Evolutionary conservation across 495 filamentous ascomycete species (phyloP).

Genomic region (Aspergillus panamensis): DNA sequence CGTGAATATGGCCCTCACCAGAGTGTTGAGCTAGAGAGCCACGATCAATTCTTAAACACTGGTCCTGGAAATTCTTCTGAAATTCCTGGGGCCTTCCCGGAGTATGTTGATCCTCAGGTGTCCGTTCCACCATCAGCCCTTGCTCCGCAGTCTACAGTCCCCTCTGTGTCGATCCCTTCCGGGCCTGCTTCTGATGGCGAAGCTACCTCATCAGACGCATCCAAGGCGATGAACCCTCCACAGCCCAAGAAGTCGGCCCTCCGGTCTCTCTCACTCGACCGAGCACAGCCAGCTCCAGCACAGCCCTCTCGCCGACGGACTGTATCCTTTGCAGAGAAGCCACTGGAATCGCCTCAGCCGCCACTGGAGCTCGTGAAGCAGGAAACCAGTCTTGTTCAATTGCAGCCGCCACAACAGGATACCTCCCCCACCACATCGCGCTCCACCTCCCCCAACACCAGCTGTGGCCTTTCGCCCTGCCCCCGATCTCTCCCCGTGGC

Average conservation of each 20-base stretch:
- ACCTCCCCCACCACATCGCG: slow-evolving; percentile 13
- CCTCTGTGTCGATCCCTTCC: not conserved
- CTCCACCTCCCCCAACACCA: slow-evolving; percentile 20
- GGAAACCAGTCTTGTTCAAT: slow-evolving; percentile 7
- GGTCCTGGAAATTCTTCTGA: not conserved
- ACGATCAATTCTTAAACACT: not conserved
- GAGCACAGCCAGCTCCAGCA: slow-evolving; percentile 4
- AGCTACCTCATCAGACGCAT: not conserved
- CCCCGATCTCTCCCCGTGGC: slow-evolving; percentile 47
- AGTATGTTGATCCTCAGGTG: not conserved
- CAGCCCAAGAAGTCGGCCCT: slow-evolving; percentile 10
- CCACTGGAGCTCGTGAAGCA: slow-evolving; percentile 6
- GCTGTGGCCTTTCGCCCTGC: slow-evolving; percentile 49
- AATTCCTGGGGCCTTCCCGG: not conserved
- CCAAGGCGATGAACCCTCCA: not conserved
- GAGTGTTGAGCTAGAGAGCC: slow-evolving; percentile 1
- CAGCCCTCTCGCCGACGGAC: slow-evolving; percentile 17
- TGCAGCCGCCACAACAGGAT: slow-evolving; percentile 8
- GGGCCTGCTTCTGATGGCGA: not conserved
- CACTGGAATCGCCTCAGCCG: slow-evolving; percentile 12
- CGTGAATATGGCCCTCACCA: slow-evolving; percentile 24
- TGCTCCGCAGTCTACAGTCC: not conserved
- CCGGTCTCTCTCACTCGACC: slow-evolving; percentile 13
- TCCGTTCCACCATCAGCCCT: not conserved
- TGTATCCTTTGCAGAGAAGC: slow-evolving; percentile 26